Evolutionary conservation across 768 basidiomycete species (phyloP).

Genomic region (Boletus patriciae): DNA sequence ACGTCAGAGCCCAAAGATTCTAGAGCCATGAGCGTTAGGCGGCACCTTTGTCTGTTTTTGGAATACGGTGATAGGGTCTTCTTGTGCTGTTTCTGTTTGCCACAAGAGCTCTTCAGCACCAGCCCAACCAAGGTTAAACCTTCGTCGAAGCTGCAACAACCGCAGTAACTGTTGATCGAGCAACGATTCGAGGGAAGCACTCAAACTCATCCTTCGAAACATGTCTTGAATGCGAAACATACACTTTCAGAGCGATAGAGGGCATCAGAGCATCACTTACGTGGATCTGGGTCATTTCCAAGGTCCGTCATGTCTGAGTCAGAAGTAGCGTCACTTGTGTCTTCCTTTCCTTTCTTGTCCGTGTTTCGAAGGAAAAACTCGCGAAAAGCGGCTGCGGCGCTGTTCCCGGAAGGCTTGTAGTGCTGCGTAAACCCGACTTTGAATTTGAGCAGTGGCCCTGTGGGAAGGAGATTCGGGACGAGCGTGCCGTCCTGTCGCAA

Average conservation of each 20-base stretch:
- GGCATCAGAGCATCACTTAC: not conserved
- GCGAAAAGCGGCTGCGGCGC: constrained; percentile 48
- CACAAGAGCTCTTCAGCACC: constrained; percentile 58
- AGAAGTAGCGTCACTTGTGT: not conserved
- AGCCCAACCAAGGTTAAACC: constrained; percentile 64
- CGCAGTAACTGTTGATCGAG: constrained; percentile 57
- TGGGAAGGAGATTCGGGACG: constrained; percentile 33
- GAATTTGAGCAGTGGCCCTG: constrained; percentile 46
- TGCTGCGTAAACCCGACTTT: constrained; percentile 58
- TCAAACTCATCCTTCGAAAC: constrained; percentile 65
- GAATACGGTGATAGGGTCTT: constrained; percentile 41
- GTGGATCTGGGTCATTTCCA: not conserved
- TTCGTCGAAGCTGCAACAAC: constrained; percentile 50
- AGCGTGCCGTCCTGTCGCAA: constrained; percentile 45
- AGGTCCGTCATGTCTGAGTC: not conserved
- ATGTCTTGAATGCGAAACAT: constrained; percentile 34
- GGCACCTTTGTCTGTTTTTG: constrained; percentile 32
- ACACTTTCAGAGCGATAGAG: constrained; percentile 25
- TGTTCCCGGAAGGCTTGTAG: constrained; percentile 60
- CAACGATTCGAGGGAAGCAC: constrained; percentile 59
- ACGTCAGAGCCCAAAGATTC: not conserved
- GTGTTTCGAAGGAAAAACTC: constrained; percentile 43
- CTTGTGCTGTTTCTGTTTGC: constrained; percentile 47
- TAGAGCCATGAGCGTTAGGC: not conserved
- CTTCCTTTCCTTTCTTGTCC: constrained; percentile 32